Percentiles rank a stretch among this genome's conserved stretches.
Evolutionary conservation across 2,329 filamentous ascomycete species (phyloP).

Genomic region (Balansia obtecta): DNA sequence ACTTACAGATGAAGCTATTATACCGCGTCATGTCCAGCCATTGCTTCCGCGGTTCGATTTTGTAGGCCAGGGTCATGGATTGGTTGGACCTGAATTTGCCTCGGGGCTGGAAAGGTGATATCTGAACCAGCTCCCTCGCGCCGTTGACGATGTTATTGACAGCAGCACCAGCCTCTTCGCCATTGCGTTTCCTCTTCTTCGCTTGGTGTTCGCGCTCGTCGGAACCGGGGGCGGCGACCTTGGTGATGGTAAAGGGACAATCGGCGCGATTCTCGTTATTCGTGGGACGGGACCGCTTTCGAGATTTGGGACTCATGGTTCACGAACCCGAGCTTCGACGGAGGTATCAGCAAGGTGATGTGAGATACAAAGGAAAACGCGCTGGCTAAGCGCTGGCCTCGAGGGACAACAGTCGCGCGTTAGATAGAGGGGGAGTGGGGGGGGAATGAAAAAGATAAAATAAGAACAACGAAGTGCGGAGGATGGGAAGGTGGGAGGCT

Average conservation of each 20-base stretch:
- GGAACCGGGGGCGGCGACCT: slow-evolving; percentile 16
- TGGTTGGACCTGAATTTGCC: slow-evolving; percentile 42
- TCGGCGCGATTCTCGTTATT: slow-evolving; percentile 41
- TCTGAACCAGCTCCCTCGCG: slow-evolving; percentile 34
- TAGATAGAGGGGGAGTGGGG: neutral
- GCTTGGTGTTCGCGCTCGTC: slow-evolving; percentile 27
- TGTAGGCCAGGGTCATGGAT: slow-evolving; percentile 42
- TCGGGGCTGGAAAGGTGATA: slow-evolving; percentile 39
- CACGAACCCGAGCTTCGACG: neutral
- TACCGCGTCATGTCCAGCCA: slow-evolving; percentile 49
- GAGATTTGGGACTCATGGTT: slow-evolving; percentile 20
- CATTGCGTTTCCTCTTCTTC: slow-evolving; percentile 36
- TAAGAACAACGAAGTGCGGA: neutral
- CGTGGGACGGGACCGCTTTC: slow-evolving; percentile 39
- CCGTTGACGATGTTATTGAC: slow-evolving; percentile 19
- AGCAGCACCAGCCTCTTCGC: slow-evolving; percentile 24
- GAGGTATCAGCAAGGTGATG: slow-evolving; percentile 3
- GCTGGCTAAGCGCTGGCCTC: slow-evolving; percentile 3
- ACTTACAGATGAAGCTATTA: slow-evolving; percentile 49
- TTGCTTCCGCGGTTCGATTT: slow-evolving; percentile 37
- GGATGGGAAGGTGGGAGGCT: slow-evolving; percentile 5
- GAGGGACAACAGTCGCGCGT: neutral
- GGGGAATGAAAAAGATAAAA: neutral
- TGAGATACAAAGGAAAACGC: slow-evolving; percentile 1
- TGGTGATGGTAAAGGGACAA: slow-evolving; percentile 37